Evolutionary conservation across 208 protist species (phyloP).

Genomic region (Leishmania aethiopica): DNA sequence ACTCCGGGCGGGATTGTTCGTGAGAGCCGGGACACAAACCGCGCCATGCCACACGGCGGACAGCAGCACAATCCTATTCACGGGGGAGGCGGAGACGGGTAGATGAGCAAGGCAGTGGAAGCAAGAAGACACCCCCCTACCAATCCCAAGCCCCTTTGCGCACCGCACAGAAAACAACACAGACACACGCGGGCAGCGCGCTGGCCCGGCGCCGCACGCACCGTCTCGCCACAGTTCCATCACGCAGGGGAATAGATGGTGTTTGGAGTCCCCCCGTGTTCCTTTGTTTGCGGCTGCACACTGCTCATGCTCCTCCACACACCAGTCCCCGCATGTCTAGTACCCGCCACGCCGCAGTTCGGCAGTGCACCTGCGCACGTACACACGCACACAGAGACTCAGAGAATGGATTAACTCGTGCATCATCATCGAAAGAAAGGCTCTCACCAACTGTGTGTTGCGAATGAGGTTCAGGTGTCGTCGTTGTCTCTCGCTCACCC

Average conservation of each 20-base stretch:
- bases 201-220: slow-evolving; percentile 3
- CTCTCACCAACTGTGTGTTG: slow-evolving; percentile 50
- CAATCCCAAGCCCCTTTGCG: not conserved
- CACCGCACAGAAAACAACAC: not conserved
- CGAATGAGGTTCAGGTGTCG: slow-evolving; percentile 37
- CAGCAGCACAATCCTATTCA: not conserved
- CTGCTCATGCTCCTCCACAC: not conserved
- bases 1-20: slow-evolving; percentile 76
- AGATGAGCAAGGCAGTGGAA: not conserved
- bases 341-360: not conserved
- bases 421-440: slow-evolving; percentile 41
- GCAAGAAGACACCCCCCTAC: not conserved
- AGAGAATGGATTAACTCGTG: slow-evolving; percentile 54
- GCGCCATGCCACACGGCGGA: not conserved
- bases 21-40: slow-evolving; percentile 28
- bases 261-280: slow-evolving; percentile 13
- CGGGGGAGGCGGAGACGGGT: not conserved
- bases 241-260: not conserved
- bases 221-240: slow-evolving; percentile 8
- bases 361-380: not conserved
- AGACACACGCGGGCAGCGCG: not conserved
- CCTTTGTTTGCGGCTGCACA: slow-evolving; percentile 13
- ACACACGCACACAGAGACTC: slow-evolving; percentile 22
- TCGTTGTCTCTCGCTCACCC: slow-evolving; percentile 18
- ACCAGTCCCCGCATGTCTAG: not conserved